phyloP scores from a whole-genome alignment of 2,329 filamentous ascomycete species.

The Epichloe uncinata region DNA sequence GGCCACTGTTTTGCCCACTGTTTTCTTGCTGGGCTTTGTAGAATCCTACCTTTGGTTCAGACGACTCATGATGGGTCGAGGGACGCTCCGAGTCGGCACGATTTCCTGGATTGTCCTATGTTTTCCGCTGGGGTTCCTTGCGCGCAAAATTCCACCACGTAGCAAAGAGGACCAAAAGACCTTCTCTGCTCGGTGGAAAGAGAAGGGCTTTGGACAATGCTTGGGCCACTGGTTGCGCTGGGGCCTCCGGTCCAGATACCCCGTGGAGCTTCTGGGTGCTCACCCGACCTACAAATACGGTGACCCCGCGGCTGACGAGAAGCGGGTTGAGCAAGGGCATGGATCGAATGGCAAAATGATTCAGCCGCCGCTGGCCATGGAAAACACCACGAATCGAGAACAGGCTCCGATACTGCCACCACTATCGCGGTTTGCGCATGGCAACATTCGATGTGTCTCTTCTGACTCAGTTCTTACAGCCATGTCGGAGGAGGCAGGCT shows the following conservation, averaged over 20 bases:
- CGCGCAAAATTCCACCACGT: conserved; percentile 6
- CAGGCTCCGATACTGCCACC: not conserved
- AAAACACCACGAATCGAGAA: not conserved
- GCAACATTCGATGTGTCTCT: not conserved
- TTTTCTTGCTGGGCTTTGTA: conserved; percentile 18
- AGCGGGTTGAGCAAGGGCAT: not conserved
- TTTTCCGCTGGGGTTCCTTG: conserved; percentile 7
- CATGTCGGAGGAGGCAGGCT: not conserved
- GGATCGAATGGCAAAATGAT: not conserved
- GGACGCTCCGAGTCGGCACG: conserved; percentile 17
- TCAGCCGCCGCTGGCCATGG: not conserved
- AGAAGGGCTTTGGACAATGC: conserved; percentile 2
- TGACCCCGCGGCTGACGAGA: not conserved
- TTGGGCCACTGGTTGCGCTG: conserved; percentile 10
- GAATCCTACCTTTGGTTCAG: conserved; percentile 21
- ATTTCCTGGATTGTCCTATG: conserved; percentile 15
- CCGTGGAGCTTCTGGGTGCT: conserved; percentile 8
- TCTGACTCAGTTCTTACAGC: not conserved
- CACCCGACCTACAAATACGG: conserved; percentile 1
- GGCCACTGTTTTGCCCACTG: conserved; percentile 12
- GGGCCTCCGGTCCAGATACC: conserved; percentile 10
- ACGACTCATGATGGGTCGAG: conserved; percentile 18
- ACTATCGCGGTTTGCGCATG: not conserved
- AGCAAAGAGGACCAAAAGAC: conserved; percentile 4
- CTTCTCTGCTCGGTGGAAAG: conserved; percentile 8